phyloP scores from a whole-genome alignment of 805 yeast genomes.

The Kregervanrija pseudodelftensis region DNA sequence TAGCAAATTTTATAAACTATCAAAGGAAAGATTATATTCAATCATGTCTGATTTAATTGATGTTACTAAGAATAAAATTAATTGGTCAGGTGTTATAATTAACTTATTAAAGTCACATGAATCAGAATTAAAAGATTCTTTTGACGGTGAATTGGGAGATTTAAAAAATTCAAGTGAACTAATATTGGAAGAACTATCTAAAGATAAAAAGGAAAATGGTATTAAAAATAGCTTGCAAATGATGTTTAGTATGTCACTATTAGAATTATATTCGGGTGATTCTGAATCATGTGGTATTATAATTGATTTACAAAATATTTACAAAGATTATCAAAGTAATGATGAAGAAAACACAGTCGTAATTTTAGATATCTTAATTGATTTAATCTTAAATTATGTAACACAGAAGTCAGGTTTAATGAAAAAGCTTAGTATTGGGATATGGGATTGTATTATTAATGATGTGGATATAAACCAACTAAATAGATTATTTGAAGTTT shows the following conservation, averaged over 20 bases:
- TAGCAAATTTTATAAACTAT: slow-evolving; percentile 30
- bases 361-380: slow-evolving; percentile 31
- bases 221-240: slow-evolving; percentile 54
- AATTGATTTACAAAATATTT: slow-evolving; percentile 63
- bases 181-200: slow-evolving; percentile 20
- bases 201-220: slow-evolving; percentile 28
- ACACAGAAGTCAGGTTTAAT: slow-evolving; percentile 52
- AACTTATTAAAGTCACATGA: slow-evolving; percentile 36
- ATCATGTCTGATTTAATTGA: slow-evolving; percentile 39
- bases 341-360: slow-evolving; percentile 34
- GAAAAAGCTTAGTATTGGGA: slow-evolving; percentile 46
- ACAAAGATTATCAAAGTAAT: slow-evolving; percentile 33
- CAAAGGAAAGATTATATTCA: slow-evolving; percentile 62
- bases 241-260: slow-evolving; percentile 64
- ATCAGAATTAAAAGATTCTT: slow-evolving; percentile 8
- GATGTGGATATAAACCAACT: slow-evolving; percentile 40
- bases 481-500: slow-evolving; percentile 44
- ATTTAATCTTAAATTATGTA: slow-evolving; percentile 49
- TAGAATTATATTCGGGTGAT: slow-evolving; percentile 74
- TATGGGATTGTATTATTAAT: slow-evolving; percentile 43
- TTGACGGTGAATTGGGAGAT: slow-evolving; percentile 43
- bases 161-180: slow-evolving; percentile 27
- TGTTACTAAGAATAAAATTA: slow-evolving; percentile 3
- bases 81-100: slow-evolving; percentile 13
- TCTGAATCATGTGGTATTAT: slow-evolving; percentile 70